phyloP scores from a whole-genome alignment of 495 filamentous ascomycete species.

The Aspergillus ellipticus region DNA sequence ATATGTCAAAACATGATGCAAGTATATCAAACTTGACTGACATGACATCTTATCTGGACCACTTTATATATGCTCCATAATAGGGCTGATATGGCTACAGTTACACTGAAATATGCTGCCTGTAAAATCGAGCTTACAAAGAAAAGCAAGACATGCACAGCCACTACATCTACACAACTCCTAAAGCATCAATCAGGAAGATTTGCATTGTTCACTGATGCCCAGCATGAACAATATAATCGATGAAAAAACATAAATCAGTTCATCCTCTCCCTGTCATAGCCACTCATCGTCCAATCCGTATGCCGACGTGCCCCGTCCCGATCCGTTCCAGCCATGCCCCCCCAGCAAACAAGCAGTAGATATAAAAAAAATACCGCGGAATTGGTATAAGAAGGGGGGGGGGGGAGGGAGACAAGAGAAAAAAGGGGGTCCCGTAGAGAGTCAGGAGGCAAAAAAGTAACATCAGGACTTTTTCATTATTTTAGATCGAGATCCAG shows the following conservation, averaged over 20 bases:
- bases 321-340: not conserved
- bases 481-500: slow-evolving; percentile 20
- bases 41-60: too few species aligned
- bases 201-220: not conserved
- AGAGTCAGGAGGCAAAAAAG: slow-evolving; percentile 20
- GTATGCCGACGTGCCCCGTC: not conserved
- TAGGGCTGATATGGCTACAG: too few species aligned
- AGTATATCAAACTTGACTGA: too few species aligned
- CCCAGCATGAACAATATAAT: slow-evolving; percentile 9
- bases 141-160: too few species aligned
- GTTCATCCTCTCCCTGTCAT: slow-evolving; percentile 18
- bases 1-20: too few species aligned
- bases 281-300: slow-evolving; percentile 6
- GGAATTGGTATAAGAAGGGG: not conserved
- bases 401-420: slow-evolving; percentile 6
- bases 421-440: slow-evolving; percentile 7
- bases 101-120: too few species aligned
- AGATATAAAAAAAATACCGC: slow-evolving; percentile 6
- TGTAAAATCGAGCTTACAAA: too few species aligned
- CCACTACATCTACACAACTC: not conserved
- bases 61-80: too few species aligned
- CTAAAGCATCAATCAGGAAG: not conserved
- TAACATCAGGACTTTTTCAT: slow-evolving; percentile 37
- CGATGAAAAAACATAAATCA: slow-evolving; percentile 14
- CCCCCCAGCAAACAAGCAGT: not conserved